Conservation (phyloP, 2,329 filamentous ascomycete species). For the Epichloe festucae region DNA sequence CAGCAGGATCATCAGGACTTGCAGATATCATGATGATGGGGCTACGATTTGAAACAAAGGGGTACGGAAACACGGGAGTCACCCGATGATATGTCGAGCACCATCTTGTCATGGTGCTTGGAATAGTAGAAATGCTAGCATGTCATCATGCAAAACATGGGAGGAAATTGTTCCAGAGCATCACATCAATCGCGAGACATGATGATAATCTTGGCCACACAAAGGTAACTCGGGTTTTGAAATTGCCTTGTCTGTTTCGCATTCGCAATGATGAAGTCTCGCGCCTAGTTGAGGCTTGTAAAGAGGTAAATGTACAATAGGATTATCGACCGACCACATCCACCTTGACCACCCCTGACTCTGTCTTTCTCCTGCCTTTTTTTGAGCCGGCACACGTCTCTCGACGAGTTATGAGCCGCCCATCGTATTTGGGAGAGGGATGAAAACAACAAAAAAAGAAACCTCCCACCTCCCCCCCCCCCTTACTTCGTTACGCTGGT, state of each 20-base stretch:
- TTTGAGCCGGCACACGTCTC: background rate
- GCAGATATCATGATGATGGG: too few relatives aligned
- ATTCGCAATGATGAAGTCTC: conserved; percentile 14
- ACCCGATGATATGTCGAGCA: too few relatives aligned
- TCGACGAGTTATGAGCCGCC: background rate
- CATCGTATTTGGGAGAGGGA: background rate
- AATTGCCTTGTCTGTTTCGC: background rate
- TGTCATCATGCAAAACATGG: too few relatives aligned
- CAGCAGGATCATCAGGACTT: too few relatives aligned
- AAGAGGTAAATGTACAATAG: conserved; percentile 25
- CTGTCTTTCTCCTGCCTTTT: background rate
- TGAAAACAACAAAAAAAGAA: background rate
- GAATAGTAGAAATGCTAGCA: too few relatives aligned
- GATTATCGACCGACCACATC: conserved; percentile 17
- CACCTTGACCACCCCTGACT: background rate
- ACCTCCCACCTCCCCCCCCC: too few relatives aligned
- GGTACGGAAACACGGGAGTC: too few relatives aligned
- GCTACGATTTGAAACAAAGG: too few relatives aligned
- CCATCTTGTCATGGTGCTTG: too few relatives aligned
- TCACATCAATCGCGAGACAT: too few relatives aligned
- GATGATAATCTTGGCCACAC: too few relatives aligned
- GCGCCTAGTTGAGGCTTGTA: conserved; percentile 19
- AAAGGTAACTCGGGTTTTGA: background rate
- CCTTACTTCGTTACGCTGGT: background rate
- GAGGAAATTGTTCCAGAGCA: too few relatives aligned